Conservation (phyloP, 2,329 filamentous ascomycete species). For the Scedosporium boydii region DNA sequence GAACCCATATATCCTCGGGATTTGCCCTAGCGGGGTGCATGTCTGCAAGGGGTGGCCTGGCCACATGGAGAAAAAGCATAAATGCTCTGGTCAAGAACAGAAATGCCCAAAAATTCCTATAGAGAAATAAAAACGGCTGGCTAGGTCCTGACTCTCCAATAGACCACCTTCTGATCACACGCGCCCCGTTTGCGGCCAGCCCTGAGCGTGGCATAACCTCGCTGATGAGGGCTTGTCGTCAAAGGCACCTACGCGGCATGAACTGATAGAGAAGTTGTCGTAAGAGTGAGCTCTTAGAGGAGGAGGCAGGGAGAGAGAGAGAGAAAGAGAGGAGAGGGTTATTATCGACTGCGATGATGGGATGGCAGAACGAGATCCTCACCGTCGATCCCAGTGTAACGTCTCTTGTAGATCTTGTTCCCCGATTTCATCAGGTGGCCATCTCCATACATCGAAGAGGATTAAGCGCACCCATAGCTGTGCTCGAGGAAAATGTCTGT, state of each 20-base stretch:
- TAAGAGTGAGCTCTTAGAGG: not conserved
- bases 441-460: too few relatives aligned
- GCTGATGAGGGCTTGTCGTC: not conserved
- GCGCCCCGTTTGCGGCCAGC: not conserved
- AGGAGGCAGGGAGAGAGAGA: not conserved
- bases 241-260: not conserved
- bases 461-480: too few relatives aligned
- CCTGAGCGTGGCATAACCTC: not conserved
- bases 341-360: not conserved
- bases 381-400: not conserved
- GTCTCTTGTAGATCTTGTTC: not conserved
- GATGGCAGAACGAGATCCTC: not conserved
- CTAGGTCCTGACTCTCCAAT: not conserved
- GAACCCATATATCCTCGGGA: not conserved
- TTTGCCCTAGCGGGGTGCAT: constrained; percentile 1
- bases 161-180: not conserved
- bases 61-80: not conserved
- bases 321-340: not conserved
- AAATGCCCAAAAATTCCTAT: not conserved
- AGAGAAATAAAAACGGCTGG: not conserved
- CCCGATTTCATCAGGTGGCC: not conserved
- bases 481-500: not conserved
- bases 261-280: not conserved
- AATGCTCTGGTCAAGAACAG: not conserved
- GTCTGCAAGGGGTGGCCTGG: not conserved